Percentiles rank a stretch among this genome's conserved stretches.
phyloP scores from a whole-genome alignment of 2,329 filamentous ascomycete species.

The Talaromyces islandicus region DNA sequence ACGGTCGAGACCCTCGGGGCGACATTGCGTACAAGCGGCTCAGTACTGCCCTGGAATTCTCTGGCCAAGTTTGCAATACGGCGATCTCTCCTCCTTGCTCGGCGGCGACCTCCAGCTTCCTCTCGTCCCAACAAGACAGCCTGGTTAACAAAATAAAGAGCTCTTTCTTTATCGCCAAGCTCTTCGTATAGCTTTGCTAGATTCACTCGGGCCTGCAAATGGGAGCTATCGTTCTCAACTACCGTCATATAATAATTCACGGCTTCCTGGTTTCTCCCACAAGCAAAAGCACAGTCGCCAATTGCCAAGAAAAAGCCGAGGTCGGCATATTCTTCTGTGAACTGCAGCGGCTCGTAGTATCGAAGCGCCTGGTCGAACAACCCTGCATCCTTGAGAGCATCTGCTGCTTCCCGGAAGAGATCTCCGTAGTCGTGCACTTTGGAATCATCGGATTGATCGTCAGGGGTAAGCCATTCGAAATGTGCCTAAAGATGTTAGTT shows the following conservation, averaged over 20 bases:
- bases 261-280: slow-evolving; percentile 61
- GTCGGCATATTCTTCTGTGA: slow-evolving; percentile 43
- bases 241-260: slow-evolving; percentile 72
- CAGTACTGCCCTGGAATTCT: slow-evolving; percentile 26
- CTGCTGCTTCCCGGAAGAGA: slow-evolving; percentile 67
- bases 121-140: slow-evolving; percentile 59
- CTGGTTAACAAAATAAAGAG: slow-evolving; percentile 70
- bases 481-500: slow-evolving; percentile 47
- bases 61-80: slow-evolving; percentile 35
- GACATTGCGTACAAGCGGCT: slow-evolving; percentile 13
- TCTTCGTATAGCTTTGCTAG: slow-evolving; percentile 81
- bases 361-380: slow-evolving; percentile 51
- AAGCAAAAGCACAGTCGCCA: slow-evolving; percentile 59
- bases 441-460: slow-evolving; percentile 45
- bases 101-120: slow-evolving; percentile 25
- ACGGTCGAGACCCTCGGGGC: slow-evolving; percentile 14
- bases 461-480: slow-evolving; percentile 64
- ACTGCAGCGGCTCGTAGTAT: slow-evolving; percentile 51
- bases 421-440: slow-evolving; percentile 64
- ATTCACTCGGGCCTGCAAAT: slow-evolving; percentile 70
- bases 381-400: slow-evolving; percentile 49
- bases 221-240: slow-evolving; percentile 63
- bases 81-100: slow-evolving; percentile 28
- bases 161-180: slow-evolving; percentile 65
- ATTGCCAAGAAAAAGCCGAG: slow-evolving; percentile 46